Evolutionary conservation across 179 eudicot genomes (phyloP).

Genomic region (Actinidia arguta): DNA sequence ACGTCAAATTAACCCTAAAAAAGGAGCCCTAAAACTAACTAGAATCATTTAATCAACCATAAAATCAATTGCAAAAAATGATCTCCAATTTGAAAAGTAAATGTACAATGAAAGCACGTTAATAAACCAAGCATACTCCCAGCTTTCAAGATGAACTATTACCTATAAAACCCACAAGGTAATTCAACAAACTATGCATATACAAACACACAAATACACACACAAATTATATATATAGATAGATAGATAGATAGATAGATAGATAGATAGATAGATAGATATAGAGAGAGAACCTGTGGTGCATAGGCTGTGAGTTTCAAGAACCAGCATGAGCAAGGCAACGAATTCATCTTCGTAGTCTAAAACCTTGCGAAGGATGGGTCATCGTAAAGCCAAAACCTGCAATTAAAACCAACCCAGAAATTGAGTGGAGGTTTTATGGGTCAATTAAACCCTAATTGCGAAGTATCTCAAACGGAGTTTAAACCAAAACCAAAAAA

Average conservation of each 20-base stretch:
- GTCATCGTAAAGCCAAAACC: constrained; percentile 95
- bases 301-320: constrained; percentile 92
- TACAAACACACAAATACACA: background rate
- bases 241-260: background rate
- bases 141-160: no score
- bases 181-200: no score
- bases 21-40: background rate
- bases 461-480: background rate
- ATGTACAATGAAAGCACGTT: no score
- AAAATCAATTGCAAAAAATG: background rate
- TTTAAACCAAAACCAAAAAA: background rate
- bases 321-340: constrained; percentile 82
- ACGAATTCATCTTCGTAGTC: constrained; percentile 97
- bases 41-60: background rate
- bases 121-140: no score
- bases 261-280: background rate
- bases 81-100: no score
- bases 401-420: constrained; percentile 29
- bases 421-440: background rate
- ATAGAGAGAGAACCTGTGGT: constrained; percentile 65
- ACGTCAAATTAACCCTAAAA: background rate
- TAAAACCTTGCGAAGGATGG: constrained; percentile 80
- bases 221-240: no score
- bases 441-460: background rate
- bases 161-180: background rate